A percentile compares a stretch with the other conserved stretches of the same genome.
These are phyloP conservation scores for Entelexis paramagnoliae DNA, from an alignment of 1,139 yeast genomes.

Conservation along the genomic window DNA sequence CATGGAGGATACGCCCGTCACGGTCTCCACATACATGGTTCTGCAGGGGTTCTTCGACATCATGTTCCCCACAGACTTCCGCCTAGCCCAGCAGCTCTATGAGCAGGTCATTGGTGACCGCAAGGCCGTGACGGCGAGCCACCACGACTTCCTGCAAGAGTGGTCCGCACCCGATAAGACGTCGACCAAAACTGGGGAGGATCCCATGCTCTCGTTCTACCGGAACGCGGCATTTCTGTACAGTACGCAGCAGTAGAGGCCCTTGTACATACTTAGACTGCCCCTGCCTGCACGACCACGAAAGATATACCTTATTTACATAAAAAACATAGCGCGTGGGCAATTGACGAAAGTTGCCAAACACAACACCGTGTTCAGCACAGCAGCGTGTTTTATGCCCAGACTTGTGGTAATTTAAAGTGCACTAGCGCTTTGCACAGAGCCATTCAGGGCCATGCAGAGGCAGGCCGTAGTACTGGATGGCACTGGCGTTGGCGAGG, in stretches of 20 bases:
- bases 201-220: constrained; percentile 78
- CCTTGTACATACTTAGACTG: background rate
- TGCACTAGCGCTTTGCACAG: too few relatives aligned
- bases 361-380: too few relatives aligned
- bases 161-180: constrained; percentile 70
- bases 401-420: too few relatives aligned
- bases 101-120: constrained; percentile 46
- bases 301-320: too few relatives aligned
- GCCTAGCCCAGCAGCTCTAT: constrained; percentile 52
- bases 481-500: too few relatives aligned
- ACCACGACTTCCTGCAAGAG: constrained; percentile 51
- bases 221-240: constrained; percentile 55
- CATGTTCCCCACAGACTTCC: constrained; percentile 76
- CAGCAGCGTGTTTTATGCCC: too few relatives aligned
- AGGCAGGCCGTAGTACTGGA: too few relatives aligned
- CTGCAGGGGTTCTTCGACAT: constrained; percentile 80
- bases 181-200: constrained; percentile 65
- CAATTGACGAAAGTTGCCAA: too few relatives aligned
- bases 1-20: constrained; percentile 55
- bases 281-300: too few relatives aligned
- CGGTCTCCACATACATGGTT: constrained; percentile 65
- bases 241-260: background rate
- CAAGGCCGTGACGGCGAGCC: constrained; percentile 45
- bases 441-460: too few relatives aligned
- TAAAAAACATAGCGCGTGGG: too few relatives aligned